Base-by-base conservation (phyloP, 495 filamentous ascomycete genomes). In the Aspergillus biplanus region DNA sequence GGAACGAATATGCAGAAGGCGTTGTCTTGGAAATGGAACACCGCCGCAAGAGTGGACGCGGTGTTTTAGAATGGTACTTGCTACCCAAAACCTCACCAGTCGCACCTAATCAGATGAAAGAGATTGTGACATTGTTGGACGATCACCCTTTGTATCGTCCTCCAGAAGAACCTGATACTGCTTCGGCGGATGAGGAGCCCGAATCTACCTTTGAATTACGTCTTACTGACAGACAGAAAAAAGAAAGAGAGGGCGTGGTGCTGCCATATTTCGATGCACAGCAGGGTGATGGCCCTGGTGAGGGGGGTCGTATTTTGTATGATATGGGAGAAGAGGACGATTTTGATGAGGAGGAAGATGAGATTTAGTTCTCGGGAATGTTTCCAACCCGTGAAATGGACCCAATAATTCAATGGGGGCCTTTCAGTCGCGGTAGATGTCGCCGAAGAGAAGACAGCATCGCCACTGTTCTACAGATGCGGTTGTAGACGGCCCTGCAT, bases 291-390 rank as follows among this genome's bases (percentile, higher is more conserved):
- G 88, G 87, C 0, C 90, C 90, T 12, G 92, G 94, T 12, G 90
- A 92, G 34, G 89, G 89, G 16, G 95, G 96, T 0, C 82, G 93
- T 64, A 99, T 99, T 57, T 69, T 99, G 68, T 98, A 98, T 78
- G 93, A 97, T 56, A 95, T 97, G 89, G 95, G 94, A 33, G 85
- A 86, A 56, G 96, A 97, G 79, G 95, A 99, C 79, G 96, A 99
- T 76, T 99, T 97, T 75, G 95, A 99, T 71, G 95, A 98, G 64
- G 96, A 98, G 77, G 96, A 99, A 71, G 95, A 99, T 81, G 96
- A 99, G 75, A 93, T 97, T 56, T 97, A 72, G 62, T 16, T 12
- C 6, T n/a, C 52, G 16, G 33, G 33, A 39, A 46, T 8, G 32
- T 31, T 4, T 4, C 46, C 6, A 18, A 9, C 6, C 47, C 7